Evolutionary conservation across 768 basidiomycete genomes (phyloP).

Genomic region (Tulasnella sp.): DNA sequence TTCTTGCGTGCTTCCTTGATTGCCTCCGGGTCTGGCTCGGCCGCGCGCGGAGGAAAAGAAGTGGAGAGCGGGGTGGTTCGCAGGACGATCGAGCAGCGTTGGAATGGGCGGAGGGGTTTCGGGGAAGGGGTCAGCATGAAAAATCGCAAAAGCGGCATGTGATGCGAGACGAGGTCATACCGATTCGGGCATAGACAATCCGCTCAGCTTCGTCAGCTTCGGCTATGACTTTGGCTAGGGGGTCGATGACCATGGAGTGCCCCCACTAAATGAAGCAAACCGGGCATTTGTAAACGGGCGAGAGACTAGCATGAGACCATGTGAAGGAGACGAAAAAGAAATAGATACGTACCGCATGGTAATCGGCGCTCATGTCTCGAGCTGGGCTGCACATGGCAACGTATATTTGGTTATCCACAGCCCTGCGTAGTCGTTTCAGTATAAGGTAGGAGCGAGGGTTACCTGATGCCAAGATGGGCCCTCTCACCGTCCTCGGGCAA

Average conservation of each 20-base stretch:
- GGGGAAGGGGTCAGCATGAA: neutral
- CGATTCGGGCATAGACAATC: conserved; percentile 76
- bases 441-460: neutral
- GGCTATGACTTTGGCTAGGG: conserved; percentile 53
- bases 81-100: neutral
- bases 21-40: conserved; percentile 52
- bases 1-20: conserved; percentile 66
- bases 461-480: conserved; percentile 13
- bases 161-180: conserved; percentile 46
- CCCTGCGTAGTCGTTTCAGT: conserved; percentile 48
- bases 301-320: neutral
- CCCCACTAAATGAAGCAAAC: conserved; percentile 57
- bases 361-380: conserved; percentile 70
- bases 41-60: neutral
- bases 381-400: conserved; percentile 96
- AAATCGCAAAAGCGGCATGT: neutral
- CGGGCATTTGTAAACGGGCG: neutral
- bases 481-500: conserved; percentile 78
- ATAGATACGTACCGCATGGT: conserved; percentile 69
- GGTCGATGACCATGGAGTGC: conserved; percentile 87
- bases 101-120: neutral
- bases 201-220: conserved; percentile 66
- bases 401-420: conserved; percentile 95
- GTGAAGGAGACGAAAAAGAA: neutral
- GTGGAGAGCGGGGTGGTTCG: neutral